Evolutionary conservation across 352 stramenopile species (phyloP), one percentile per base, ranked within the genome.

Genomic region (Pilasporangium apinafurcum): DNA sequence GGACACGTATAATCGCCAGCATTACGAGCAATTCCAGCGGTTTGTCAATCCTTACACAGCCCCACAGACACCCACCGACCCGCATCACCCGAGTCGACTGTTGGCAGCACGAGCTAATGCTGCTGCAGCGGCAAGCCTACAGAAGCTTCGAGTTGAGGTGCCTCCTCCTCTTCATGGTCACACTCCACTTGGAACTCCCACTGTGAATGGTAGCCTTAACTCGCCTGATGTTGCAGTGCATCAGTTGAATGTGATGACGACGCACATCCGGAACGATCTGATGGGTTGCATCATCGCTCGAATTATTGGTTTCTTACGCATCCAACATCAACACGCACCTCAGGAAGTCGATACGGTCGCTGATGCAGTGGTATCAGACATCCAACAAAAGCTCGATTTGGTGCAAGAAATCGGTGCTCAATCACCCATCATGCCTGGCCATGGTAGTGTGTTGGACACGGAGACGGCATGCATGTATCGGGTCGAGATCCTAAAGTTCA

Each of bases 401-500:
- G 58, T 86, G 9, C 65, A 85, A 22, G 56, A 75, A 37, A 59
- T 47, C 7, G 52, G 38, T 34, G 49, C 24, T 5, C 52, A 4
- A 5, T 51, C 48, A 10, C 14, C 44, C 3, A 44, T 61, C 8
- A 51, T 51, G 4, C 17, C 47, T 5, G 55, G 50, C 10, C 48
- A 59, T 27, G 48, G 56, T 5, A 62, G 57, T 49, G 49, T 74
- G 31, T 48, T 71, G 41, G 53, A 80, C 41, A 62, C 63, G 31
- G 69, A 90, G 62, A 85, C 74, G 13, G 77, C 70, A 38, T 73
- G 69, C 53, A 90, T 87, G 75, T 90, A 90, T 51, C 74, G 74
- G 37, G 70, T 90, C 33, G 78, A 90, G 70, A 87, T 90, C 53
- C 66, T 90, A 38, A 90, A 90, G 62, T 87, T 81, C 41, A 81